Conservation (phyloP, 2,329 filamentous ascomycete species). For the Hymenotorrendiella dingleyae region DNA sequence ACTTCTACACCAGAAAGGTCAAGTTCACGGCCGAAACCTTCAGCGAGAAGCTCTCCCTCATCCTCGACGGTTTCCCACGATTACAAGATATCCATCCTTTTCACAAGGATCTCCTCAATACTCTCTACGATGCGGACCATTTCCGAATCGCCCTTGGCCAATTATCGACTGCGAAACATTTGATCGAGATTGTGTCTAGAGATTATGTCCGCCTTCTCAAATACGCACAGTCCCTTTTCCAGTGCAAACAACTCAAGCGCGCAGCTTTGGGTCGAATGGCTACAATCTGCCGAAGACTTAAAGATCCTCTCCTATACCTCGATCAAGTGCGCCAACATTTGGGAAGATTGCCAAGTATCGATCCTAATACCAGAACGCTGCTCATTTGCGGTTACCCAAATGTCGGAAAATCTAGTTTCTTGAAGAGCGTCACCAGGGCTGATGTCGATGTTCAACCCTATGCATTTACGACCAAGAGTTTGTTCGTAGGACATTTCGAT, state of each 20-base stretch:
- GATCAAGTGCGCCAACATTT: constrained; percentile 97
- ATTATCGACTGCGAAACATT: constrained; percentile 88
- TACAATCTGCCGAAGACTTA: constrained; percentile 88
- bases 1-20: constrained; percentile 95
- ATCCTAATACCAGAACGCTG: constrained; percentile 92
- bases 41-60: constrained; percentile 83
- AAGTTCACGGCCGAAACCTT: constrained; percentile 98
- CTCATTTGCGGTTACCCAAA: constrained; percentile 98
- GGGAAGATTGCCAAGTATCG: constrained; percentile 95
- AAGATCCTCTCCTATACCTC: constrained; percentile 90
- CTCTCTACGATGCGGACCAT: constrained; percentile 96
- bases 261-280: constrained; percentile 97
- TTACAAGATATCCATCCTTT: constrained; percentile 94
- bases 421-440: constrained; percentile 84
- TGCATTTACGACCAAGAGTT: constrained; percentile 94
- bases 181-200: constrained; percentile 92
- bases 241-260: constrained; percentile 98
- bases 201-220: constrained; percentile 96
- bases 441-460: constrained; percentile 98
- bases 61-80: constrained; percentile 88
- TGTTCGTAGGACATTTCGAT: constrained; percentile 97
- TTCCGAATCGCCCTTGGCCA: constrained; percentile 96
- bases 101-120: constrained; percentile 82
- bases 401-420: constrained; percentile 93
- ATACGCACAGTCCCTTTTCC: constrained; percentile 94